Conservation (phyloP, 306 rosid species). For the Glycine soja region DNA sequence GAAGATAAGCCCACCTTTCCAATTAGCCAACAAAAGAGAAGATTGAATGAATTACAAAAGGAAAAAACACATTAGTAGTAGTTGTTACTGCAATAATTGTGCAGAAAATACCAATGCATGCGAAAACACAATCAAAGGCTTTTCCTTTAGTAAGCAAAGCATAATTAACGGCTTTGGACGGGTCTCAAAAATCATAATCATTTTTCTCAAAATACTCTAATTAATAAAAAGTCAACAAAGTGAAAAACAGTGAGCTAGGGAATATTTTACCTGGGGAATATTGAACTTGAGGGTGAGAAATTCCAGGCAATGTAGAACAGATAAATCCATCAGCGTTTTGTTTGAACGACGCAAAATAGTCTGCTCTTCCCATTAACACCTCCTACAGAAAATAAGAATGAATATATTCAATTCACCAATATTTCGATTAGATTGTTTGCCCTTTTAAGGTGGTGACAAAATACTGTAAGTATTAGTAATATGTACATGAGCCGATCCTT, state of each 20-base stretch:
- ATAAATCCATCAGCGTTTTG: conserved; percentile 91
- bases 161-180: conserved; percentile 41
- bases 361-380: conserved; percentile 91
- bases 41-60: background rate
- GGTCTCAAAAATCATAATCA: background rate
- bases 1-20: conserved; percentile 86
- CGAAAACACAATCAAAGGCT: conserved; percentile 35
- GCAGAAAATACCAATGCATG: background rate
- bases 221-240: background rate
- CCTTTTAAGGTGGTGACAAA: background rate
- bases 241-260: background rate
- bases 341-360: conserved; percentile 79
- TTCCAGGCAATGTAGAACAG: conserved; percentile 87
- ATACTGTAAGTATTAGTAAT: background rate
- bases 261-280: conserved; percentile 84
- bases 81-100: too few relatives aligned
- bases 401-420: conserved; percentile 23
- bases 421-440: background rate
- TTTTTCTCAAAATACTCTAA: background rate
- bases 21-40: conserved; percentile 22
- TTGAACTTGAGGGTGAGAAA: conserved; percentile 90
- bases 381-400: conserved; percentile 60
- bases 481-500: background rate
- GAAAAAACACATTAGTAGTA: background rate
- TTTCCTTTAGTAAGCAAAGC: background rate